phyloP scores from a whole-genome alignment of 495 filamentous ascomycete species.

The Neurospora sp. region DNA sequence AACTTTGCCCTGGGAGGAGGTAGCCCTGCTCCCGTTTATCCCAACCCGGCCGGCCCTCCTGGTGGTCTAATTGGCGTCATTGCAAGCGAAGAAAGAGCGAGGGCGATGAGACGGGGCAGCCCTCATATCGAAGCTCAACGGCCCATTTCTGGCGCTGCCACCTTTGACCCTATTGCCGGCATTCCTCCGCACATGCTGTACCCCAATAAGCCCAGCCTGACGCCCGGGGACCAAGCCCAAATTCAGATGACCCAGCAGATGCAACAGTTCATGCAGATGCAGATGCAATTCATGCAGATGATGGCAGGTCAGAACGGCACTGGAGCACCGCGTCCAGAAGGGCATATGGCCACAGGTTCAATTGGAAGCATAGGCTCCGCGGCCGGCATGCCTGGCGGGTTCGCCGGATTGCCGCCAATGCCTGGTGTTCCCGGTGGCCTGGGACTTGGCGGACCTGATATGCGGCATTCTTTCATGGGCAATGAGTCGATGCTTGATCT shows the following conservation, averaged over 20 bases:
- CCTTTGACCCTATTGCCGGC: constrained; percentile 33
- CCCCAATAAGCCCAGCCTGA: constrained; percentile 30
- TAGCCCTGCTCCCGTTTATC: constrained; percentile 32
- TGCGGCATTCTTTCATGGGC: constrained; percentile 36
- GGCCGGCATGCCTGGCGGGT: constrained; percentile 4
- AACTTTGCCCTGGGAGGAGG: constrained; percentile 61
- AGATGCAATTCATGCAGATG: constrained; percentile 88
- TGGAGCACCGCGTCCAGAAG: constrained; percentile 24
- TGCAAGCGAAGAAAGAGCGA: constrained; percentile 67
- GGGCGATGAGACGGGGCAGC: constrained; percentile 69
- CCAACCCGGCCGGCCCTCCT: constrained; percentile 26
- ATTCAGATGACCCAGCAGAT: constrained; percentile 83
- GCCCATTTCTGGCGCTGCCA: constrained; percentile 22
- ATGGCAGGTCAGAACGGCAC: constrained; percentile 38
- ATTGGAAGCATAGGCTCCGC: constrained; percentile 19
- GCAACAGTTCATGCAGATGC: constrained; percentile 85
- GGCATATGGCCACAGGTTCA: constrained; percentile 25
- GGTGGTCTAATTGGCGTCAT: constrained; percentile 90
- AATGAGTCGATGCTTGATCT: constrained; percentile 28
- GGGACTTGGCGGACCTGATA: constrained; percentile 15
- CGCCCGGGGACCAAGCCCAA: constrained; percentile 63
- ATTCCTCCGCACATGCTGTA: constrained; percentile 43
- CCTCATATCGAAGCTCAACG: constrained; percentile 47
- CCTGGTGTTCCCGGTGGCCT: constrained; percentile 6
- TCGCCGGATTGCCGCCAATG: constrained; percentile 10